Evolutionary conservation across 768 basidiomycete genomes (phyloP), one percentile per base, ranked within the genome.

Genomic region (Zangia roseola): DNA sequence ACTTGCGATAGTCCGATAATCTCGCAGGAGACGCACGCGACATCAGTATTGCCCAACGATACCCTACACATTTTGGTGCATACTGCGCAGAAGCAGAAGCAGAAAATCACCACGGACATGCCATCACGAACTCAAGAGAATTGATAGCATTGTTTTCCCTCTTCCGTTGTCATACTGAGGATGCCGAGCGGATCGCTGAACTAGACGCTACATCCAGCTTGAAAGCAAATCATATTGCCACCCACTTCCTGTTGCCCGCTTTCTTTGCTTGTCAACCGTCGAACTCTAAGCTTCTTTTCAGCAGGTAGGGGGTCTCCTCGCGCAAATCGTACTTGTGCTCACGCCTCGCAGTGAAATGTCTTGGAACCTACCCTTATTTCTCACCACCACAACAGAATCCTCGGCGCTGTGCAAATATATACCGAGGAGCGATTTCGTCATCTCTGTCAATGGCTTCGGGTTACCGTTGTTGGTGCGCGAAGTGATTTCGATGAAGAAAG

Each of bases 281-380:
- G 28, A 28, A 28, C 12, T 28, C 28, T 10, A 28, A 28, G 28
- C 28, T 28, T 28, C 10, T 13, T 10, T 28, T 28, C 28, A 13
- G 10, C 10, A 28, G 28, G 28, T 28, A 28, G 5, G 6, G 10
- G 28, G 10, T 28, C 10, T n/a, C 28, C 28, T 28, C 12, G 6
- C 28, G 10, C 28, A 4, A 28, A 28, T 28, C 10, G 12, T 28
- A 28, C 28, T 28, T 28, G 28, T 28, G 28, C 28, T 28, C 28
- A 28, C 28, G 13, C 9, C 28, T 28, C 5, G 37, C 5, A 38
- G 21, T 35, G 23, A 44, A 33, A 25, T 43, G 7, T 6, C 20
- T 10, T 50, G 41, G 41, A 10, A n/a, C 14, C 38, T 50, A 8
- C 49, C 49, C 7, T 8, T 50, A 16, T 50, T 50, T 25, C 24